Conservation (phyloP, 2,329 filamentous ascomycete genomes). For the Clonostachys byssicola region DNA sequence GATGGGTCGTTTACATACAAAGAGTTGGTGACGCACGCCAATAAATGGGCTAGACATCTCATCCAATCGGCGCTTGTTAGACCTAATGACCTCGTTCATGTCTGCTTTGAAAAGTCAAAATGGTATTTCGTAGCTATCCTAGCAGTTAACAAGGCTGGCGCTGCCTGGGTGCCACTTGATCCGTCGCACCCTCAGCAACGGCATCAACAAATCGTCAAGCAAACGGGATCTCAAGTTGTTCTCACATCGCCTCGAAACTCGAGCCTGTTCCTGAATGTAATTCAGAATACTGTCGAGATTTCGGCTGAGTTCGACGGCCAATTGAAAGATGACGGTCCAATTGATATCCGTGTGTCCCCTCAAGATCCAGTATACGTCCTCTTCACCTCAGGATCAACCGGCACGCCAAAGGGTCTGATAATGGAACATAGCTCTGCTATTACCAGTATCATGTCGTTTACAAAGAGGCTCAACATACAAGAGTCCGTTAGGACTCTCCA, state of each 20-base stretch:
- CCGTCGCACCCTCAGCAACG: constrained; percentile 7
- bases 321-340: background rate
- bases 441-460: constrained; percentile 4
- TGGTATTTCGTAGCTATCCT: constrained; percentile 11
- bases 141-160: constrained; percentile 10
- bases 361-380: constrained; percentile 5
- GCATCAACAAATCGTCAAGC: constrained; percentile 5
- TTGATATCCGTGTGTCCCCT: constrained; percentile 8
- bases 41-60: background rate
- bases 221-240: constrained; percentile 5
- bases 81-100: constrained; percentile 8
- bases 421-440: constrained; percentile 6
- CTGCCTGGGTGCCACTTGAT: constrained; percentile 8
- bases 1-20: constrained; percentile 21
- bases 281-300: constrained; percentile 4
- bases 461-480: constrained; percentile 2
- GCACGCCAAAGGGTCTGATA: constrained; percentile 7
- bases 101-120: constrained; percentile 20
- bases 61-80: constrained; percentile 1
- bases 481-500: constrained; percentile 3
- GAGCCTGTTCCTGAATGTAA: constrained; percentile 10
- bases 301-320: background rate
- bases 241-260: constrained; percentile 6
- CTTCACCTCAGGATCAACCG: constrained; percentile 7
- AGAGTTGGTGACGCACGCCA: background rate